Conservation (phyloP, 129 eudicot genomes). For the Apium graveolens region DNA sequence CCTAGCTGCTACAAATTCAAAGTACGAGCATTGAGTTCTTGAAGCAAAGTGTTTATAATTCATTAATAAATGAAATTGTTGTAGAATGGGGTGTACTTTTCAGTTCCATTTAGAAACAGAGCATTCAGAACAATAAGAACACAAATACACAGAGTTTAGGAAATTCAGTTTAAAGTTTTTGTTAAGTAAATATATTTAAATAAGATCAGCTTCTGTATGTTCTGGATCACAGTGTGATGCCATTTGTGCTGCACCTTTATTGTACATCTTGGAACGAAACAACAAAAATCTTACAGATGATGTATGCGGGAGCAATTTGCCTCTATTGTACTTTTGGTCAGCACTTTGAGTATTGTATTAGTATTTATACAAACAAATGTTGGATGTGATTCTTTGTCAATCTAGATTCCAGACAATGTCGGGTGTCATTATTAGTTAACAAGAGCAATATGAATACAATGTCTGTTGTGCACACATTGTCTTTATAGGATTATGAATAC, state of each 20-base stretch:
- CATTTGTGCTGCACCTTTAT: background rate
- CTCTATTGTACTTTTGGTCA: no score
- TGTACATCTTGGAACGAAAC: background rate
- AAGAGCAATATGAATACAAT: no score
- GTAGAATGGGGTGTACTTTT: background rate
- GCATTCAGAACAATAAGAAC: background rate
- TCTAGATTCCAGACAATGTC: no score
- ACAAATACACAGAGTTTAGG: background rate
- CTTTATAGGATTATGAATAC: no score
- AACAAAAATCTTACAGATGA: no score
- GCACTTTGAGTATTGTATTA: no score
- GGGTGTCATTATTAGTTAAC: no score
- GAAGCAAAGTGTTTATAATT: background rate
- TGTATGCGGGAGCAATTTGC: no score
- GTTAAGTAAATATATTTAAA: background rate
- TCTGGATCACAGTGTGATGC: background rate
- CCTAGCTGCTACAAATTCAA: constrained; percentile 76
- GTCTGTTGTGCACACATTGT: no score
- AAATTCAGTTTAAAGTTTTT: background rate
- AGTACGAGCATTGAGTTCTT: constrained; percentile 34
- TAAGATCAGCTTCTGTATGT: background rate
- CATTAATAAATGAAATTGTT: background rate
- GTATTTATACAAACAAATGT: no score
- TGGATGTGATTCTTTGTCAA: no score
- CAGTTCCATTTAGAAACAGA: background rate